These are phyloP conservation scores for Neurospora crassa DNA, from an alignment of 2,329 filamentous ascomycete genomes.

Conservation along the genomic window DNA sequence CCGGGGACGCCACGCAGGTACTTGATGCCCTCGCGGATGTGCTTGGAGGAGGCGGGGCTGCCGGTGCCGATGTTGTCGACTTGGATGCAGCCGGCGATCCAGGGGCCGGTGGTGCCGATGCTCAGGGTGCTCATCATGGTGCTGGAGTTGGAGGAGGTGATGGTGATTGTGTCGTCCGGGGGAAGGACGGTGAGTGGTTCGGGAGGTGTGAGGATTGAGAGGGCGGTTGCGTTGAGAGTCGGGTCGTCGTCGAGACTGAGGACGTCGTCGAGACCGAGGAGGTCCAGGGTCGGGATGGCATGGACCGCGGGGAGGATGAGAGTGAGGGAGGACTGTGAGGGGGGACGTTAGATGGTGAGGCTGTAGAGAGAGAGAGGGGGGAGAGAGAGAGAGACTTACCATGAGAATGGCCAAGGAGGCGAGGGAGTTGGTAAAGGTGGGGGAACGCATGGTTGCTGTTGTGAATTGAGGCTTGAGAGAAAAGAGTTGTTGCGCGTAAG, in stretches of 20 bases:
- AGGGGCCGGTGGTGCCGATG: background rate
- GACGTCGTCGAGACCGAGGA: background rate
- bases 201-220: background rate
- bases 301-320: background rate
- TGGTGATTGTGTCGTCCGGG: background rate
- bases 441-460: background rate
- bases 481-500: background rate
- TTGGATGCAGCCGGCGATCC: background rate
- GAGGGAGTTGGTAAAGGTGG: background rate
- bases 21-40: background rate
- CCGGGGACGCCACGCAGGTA: background rate
- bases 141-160: background rate
- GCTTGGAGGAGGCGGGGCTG: background rate
- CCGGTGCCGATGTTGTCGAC: background rate
- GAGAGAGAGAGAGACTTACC: background rate
- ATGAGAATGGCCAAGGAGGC: background rate
- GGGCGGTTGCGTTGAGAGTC: background rate
- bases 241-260: background rate
- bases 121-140: background rate
- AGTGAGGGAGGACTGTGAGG: background rate
- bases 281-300: background rate
- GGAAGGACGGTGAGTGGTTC: background rate
- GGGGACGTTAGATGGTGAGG: background rate
- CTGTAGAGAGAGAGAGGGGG: background rate
- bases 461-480: background rate